phyloP scores from a whole-genome alignment of 495 filamentous ascomycete species.

The Daldinia decipiens region DNA sequence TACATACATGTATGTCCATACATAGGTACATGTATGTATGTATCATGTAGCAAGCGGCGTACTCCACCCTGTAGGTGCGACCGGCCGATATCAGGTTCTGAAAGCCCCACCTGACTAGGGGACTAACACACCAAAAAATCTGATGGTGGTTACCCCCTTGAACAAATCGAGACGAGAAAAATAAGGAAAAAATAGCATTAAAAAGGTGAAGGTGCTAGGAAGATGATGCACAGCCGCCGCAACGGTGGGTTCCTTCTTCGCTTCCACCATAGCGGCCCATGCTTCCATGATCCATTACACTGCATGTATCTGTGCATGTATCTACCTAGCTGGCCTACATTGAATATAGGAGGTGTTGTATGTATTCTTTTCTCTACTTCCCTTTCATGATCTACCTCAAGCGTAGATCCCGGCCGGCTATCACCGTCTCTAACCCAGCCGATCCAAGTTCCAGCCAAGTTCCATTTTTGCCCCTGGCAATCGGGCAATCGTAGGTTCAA shows the following conservation, averaged over 20 bases:
- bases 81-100: constrained; percentile 39
- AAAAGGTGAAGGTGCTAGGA: background rate
- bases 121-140: constrained; percentile 13
- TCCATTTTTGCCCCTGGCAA: constrained; percentile 40
- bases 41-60: background rate
- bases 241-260: constrained; percentile 29
- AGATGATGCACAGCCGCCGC: constrained; percentile 19
- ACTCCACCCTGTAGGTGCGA: constrained; percentile 18
- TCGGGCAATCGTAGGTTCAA: constrained; percentile 41
- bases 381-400: constrained; percentile 30
- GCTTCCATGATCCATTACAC: constrained; percentile 8
- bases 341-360: too few relatives aligned
- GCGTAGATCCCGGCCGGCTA: constrained; percentile 44
- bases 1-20: background rate
- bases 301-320: constrained; percentile 7
- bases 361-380: constrained; percentile 8
- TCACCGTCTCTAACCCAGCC: constrained; percentile 37
- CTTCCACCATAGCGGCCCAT: constrained; percentile 15
- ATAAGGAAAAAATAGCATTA: constrained; percentile 7
- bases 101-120: constrained; percentile 37
- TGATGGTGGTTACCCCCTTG: constrained; percentile 18
- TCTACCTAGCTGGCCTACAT: too few relatives aligned
- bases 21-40: background rate
- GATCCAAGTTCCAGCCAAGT: constrained; percentile 43
- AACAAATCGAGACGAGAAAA: constrained; percentile 3